Conservation (phyloP, 1,284 basidiomycete genomes). For the Moesziomyces sp. region DNA sequence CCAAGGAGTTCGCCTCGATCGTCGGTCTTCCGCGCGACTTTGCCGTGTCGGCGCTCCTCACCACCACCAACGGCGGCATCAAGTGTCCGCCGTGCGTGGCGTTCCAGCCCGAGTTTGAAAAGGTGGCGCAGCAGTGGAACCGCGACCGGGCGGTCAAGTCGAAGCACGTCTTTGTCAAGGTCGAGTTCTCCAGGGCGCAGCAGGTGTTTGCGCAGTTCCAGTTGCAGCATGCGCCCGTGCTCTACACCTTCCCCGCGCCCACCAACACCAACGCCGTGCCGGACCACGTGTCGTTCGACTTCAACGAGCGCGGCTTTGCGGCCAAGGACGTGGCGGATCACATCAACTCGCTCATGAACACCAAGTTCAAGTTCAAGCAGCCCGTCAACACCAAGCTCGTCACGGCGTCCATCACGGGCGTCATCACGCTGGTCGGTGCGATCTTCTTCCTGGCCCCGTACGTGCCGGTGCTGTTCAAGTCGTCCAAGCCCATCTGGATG, state of each 20-base stretch:
- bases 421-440: slow-evolving; percentile 19
- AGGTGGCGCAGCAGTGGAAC: slow-evolving; percentile 47
- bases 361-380: slow-evolving; percentile 42
- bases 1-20: slow-evolving; percentile 24
- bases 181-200: slow-evolving; percentile 50
- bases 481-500: slow-evolving; percentile 45
- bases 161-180: slow-evolving; percentile 52
- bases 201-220: slow-evolving; percentile 52
- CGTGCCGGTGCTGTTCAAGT: slow-evolving; percentile 18
- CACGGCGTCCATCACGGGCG: slow-evolving; percentile 14
- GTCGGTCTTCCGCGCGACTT: slow-evolving; percentile 30
- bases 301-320: slow-evolving; percentile 49
- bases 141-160: slow-evolving; percentile 27
- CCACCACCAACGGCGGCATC: slow-evolving; percentile 42
- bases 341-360: slow-evolving; percentile 33
- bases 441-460: slow-evolving; percentile 41
- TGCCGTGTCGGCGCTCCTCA: slow-evolving; percentile 52
- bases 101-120: slow-evolving; percentile 59
- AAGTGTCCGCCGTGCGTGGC: slow-evolving; percentile 53
- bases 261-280: slow-evolving; percentile 18
- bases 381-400: slow-evolving; percentile 51
- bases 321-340: slow-evolving; percentile 38
- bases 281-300: slow-evolving; percentile 52
- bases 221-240: slow-evolving; percentile 55
- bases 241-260: slow-evolving; percentile 52